Conservation (phyloP, 192 early-diverging fungal species). For the Mortierella hygrophila region DNA sequence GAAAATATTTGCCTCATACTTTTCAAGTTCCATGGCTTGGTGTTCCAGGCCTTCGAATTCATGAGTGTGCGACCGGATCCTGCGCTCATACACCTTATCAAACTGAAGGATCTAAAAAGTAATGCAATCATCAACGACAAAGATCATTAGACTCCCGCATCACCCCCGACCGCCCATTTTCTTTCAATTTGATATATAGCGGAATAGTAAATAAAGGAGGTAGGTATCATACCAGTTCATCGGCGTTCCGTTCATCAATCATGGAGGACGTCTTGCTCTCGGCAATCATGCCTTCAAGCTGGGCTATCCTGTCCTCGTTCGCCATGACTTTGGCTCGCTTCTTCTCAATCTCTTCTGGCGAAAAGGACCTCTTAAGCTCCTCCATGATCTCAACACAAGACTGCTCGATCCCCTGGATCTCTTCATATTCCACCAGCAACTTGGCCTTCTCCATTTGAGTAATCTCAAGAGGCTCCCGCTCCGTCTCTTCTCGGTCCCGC, state of each 20-base stretch:
- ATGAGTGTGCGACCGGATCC: neutral
- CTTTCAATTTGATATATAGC: neutral
- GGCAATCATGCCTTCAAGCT: neutral
- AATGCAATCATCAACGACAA: neutral
- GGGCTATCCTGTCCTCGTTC: neutral
- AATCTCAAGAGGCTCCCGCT: neutral
- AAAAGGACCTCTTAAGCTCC: neutral
- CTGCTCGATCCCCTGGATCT: neutral
- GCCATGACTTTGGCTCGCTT: neutral
- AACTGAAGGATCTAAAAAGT: neutral
- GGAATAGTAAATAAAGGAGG: neutral
- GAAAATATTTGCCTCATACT: conserved; percentile 6
- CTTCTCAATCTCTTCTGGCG: neutral
- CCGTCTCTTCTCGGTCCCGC: conserved; percentile 18
- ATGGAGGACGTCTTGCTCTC: neutral
- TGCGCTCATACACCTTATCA: conserved; percentile 21
- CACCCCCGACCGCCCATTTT: neutral
- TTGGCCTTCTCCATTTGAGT: neutral
- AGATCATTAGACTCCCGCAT: neutral
- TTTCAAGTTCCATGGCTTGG: conserved; percentile 19
- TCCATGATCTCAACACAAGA: neutral
- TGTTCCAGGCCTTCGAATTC: conserved; percentile 12
- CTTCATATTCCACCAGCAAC: conserved; percentile 3
- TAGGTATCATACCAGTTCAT: conserved; percentile 19
- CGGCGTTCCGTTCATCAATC: conserved; percentile 27